phyloP scores from a whole-genome alignment of 176 grass and related monocot genomes.

The Musa acuminata region DNA sequence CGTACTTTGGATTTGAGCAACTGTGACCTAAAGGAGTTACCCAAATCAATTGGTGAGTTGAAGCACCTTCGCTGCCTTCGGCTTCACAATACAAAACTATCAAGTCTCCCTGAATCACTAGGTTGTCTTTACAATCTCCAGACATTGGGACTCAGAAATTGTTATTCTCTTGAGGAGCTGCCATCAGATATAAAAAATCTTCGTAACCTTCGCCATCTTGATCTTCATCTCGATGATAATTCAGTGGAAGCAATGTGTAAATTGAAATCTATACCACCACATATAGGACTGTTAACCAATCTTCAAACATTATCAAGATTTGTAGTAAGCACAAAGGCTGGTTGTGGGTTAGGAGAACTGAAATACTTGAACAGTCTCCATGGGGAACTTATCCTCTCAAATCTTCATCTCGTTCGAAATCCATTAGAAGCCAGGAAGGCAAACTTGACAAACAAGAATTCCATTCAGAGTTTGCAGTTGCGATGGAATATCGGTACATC shows the following conservation, averaged over 20 bases:
- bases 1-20: too few relatives aligned
- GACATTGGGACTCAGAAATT: constrained; percentile 41
- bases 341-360: constrained; percentile 25
- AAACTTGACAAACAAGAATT: constrained; percentile 15
- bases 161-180: constrained; percentile 32
- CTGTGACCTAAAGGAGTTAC: constrained; percentile 15
- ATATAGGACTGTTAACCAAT: constrained; percentile 25
- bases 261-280: constrained; percentile 28
- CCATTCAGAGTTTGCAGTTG: constrained; percentile 31
- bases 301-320: constrained; percentile 37
- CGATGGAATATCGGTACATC: constrained; percentile 2
- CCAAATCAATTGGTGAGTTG: constrained; percentile 29
- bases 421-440: constrained; percentile 20
- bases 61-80: constrained; percentile 48
- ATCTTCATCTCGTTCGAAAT: constrained; percentile 27
- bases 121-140: constrained; percentile 35
- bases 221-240: constrained; percentile 35
- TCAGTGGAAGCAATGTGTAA: background rate
- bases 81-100: constrained; percentile 31
- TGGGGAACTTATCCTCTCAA: constrained; percentile 35
- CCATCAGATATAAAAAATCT: constrained; percentile 17
- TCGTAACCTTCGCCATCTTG: constrained; percentile 32
- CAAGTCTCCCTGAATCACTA: constrained; percentile 3
- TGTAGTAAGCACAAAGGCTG: background rate
- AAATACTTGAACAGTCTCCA: constrained; percentile 23